Evolutionary conservation across 2,329 filamentous ascomycete genomes (phyloP), one percentile per base, ranked within the genome.

Genomic region (Diaporthe citrichinensis): DNA sequence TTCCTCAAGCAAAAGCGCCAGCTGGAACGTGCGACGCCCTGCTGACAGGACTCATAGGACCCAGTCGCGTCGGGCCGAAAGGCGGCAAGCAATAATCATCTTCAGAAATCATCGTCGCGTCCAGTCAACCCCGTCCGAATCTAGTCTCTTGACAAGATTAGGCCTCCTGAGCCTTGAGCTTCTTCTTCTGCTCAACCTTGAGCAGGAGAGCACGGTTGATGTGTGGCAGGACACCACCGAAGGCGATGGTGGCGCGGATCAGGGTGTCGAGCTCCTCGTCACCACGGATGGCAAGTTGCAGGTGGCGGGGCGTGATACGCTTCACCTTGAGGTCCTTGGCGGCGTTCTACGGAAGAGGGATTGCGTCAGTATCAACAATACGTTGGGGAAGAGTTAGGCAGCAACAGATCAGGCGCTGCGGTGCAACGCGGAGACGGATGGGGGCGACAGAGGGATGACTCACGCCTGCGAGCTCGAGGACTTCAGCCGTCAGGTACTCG

Each of bases 321-420:
- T 98, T 99, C 88, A 98, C 97, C 88, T 98, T 99, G 84, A 98
- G 94, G 86, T 99, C 97, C 91, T 98, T 98, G 86, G 97, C 97
- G 72, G 97, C 97, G 85, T 99, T 99, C 91, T 93, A 81, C 23
- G 58, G 49, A 20, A 53, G 8, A 53, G 55, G 75, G 53, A 79
- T 65, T 31, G 23, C 41, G 51, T 76, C 34, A 76, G 49, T 25
- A 65, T 28, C 2, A 9, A 8, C 1, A 28, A 7, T 10, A 4
- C 6, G n/a, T 12, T 25, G 1, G 7, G 7, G 23, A 14, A 41
- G 31, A 15, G n/a, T 46, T 28, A 44, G 72, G 72, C 72, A 74
- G 25, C 58, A 71, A 23, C 49, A 44, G 20, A 25, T 49, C 14
- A 41, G 46, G 15, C 73, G 77, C 46, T 31, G 58, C 17, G 6